Base-by-base conservation (phyloP, 2,329 filamentous ascomycete species). In the Colletotrichum tamarilloi region DNA sequence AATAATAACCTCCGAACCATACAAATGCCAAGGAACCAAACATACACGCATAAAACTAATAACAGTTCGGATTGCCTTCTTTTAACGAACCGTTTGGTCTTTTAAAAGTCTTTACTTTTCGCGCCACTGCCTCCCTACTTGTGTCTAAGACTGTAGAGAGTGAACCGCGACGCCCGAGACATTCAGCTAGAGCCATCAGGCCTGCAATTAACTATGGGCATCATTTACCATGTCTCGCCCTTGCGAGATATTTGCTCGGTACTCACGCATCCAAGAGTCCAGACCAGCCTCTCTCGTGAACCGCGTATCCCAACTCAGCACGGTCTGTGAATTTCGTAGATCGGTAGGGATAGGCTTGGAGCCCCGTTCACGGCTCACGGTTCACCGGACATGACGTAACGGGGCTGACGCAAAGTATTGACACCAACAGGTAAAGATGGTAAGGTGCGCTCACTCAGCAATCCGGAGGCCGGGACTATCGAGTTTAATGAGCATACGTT, bases 371-470 rank as follows among this genome's bases (percentile, higher is more conserved):
- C 38, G 5, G 42, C 9, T 9, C 42, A 49, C 42, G 19, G 26
- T 67, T 32, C 30, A 57, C 52, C 24, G 58, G 30, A 49, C 52
- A 64, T 72, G 70, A 64, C 66, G 66, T 69, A 72, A 63, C 24
- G 52, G 55, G 46, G 68, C 56, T 60, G 42, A 32, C 62, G 30
- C 62, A 66, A 16, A 35, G 19, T 24, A 22, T 67, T 4, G 24
- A 67, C 42, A 67, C 42, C 24, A 30, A 62, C 26, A 38, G 28
- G 38, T 19, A 42, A 6, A 42, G 38, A 22, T 19, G 28, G 38
- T 35, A 12, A 35, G 32, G 32, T 12, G 32, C 5, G 32, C 19
- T 63, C 59, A 53, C 11, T 52, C 24, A 46, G 26, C 32, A 32
- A 24, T 24, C 12, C 14, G 38, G 38, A 35, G 3, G 22, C 22